Base-by-base conservation (phyloP, 805 yeast genomes). In the Yarrowia hollandica region DNA sequence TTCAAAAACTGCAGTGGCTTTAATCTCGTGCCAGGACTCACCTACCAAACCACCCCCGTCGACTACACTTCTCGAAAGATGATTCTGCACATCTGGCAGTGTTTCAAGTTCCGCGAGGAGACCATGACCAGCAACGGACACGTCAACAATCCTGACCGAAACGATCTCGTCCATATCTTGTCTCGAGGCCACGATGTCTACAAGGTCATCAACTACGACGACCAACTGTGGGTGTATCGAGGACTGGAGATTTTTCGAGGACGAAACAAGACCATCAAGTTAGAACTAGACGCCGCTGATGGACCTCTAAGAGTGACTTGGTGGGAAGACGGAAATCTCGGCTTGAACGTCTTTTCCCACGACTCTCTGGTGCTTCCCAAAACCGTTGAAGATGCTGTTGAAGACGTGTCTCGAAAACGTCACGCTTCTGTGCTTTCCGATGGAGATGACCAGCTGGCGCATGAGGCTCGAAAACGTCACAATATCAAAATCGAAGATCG, bases 111-210 rank as follows among this genome's bases (percentile, higher is more conserved):
- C 11, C 50, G 33, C 2, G 12, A 42, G 15, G 12, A 42, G 15
- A 18, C 50, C 10, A 28, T 15, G 34, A 18, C 34, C 9, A 28
- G 12, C 34, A 26, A 28, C 9, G 50, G 34, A 3, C 11, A 18
- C 50, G 12, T 4, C 8, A 5, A 11, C 5, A 26, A 4, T n/a
- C n/a, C n/a, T n/a, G 21, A 25, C 33, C 23, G 16, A 16, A 19
- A 42, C 16, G 50, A 42, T 5, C 2, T 42, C 23, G 23, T 18
- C 3, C 50, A 42, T 14, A n/a, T 42, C 7, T 26, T 42, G 4
- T 42, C 50, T 7, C 50, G 34, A 11, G 50, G 50, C 10, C 34
- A 42, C 3, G 50, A 42, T 28, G 34, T 42, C 12, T 42, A 26
- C 34, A 42, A 25, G 50, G 34, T 42, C 15, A 25, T 42, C 12